Base-by-base conservation (phyloP, 768 basidiomycete species). In the Hysterangium stoloniferum region DNA sequence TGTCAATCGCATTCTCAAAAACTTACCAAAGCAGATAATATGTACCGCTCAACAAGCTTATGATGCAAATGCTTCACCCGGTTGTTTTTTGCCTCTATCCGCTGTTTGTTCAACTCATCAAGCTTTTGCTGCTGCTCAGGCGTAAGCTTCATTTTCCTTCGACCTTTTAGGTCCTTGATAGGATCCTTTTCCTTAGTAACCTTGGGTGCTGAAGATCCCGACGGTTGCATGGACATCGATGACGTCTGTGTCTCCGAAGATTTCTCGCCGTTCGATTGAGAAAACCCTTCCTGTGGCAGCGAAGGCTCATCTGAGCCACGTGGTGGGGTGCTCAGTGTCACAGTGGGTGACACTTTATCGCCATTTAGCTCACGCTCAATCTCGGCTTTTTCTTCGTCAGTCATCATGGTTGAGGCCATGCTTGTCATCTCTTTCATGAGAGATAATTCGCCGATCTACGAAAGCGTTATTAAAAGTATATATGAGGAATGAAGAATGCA, bases 381-480 rank as follows among this genome's bases (percentile, higher is more conserved):
- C 56, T 90, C 92, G 9, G 83, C 84, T 66, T 84, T 85, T 61
- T 96, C 95, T 60, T 97, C 96, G 5, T 94, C 92, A 0, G 84
- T 79, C 80, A 92, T 86, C 72, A 92, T 86, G 4, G 86, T 86
- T 29, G 83, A 78, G 12, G 92, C 86, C 22, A 87, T 80, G 29
- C 79, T 78, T 20, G 87, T 82, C 84, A 92, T 88, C 57, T 89
- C 90, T 62, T 93, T 97, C 80, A 96, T 91, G 33, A 97, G 74
- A 5, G 86, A 84, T 48, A 99, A 94, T 71, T 97, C 95, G 52
- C 95, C 95, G 55, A 98, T 95, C 94, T 96, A 64, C 15, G 42
- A 5, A 29, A 13, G 27, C 50, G 33, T 40, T 41, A 8, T 54
- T 17, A 38, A 24, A 20, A 28, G 35, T 11, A 31, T 38, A 2